Conservation (phyloP, 768 basidiomycete species). For the Phylloporus sp. region DNA sequence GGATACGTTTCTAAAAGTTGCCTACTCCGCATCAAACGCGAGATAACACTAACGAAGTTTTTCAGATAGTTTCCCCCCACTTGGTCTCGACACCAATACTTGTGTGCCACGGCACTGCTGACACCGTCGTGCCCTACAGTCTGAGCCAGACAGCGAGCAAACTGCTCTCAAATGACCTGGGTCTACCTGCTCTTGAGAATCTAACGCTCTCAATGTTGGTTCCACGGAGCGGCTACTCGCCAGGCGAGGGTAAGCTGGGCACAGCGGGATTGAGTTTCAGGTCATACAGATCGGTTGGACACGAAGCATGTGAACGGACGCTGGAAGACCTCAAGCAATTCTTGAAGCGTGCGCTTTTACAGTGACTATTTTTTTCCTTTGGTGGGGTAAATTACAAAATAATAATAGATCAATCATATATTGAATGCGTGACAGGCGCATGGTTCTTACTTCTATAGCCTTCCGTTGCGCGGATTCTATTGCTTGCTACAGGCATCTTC, state of each 20-base stretch:
- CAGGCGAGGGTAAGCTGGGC: slow-evolving; percentile 17
- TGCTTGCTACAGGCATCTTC: no score
- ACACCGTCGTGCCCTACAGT: slow-evolving; percentile 64
- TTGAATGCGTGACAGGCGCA: no score
- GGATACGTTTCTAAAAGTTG: slow-evolving; percentile 63
- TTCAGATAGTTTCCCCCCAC: slow-evolving; percentile 58
- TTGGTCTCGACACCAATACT: slow-evolving; percentile 70
- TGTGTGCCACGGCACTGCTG: slow-evolving; percentile 79
- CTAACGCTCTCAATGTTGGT: slow-evolving; percentile 33
- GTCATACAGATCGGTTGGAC: slow-evolving; percentile 63
- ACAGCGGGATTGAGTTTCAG: slow-evolving; percentile 59
- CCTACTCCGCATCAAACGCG: background rate
- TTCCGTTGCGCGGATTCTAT: no score
- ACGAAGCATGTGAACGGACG: slow-evolving; percentile 62
- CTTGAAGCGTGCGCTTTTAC: slow-evolving; percentile 57
- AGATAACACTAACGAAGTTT: slow-evolving; percentile 5
- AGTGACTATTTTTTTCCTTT: slow-evolving; percentile 3
- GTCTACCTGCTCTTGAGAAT: slow-evolving; percentile 40
- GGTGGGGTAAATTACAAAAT: background rate
- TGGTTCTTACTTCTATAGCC: no score
- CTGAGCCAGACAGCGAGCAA: slow-evolving; percentile 54
- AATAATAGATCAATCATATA: background rate
- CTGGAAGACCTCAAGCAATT: slow-evolving; percentile 67
- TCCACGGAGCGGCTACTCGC: slow-evolving; percentile 19
- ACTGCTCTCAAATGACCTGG: slow-evolving; percentile 51